Percentiles rank a stretch among this genome's conserved stretches.
These are phyloP conservation scores for Ceratocystis diversiconidia DNA, from an alignment of 2,329 filamentous ascomycete species.

Conservation along the genomic window DNA sequence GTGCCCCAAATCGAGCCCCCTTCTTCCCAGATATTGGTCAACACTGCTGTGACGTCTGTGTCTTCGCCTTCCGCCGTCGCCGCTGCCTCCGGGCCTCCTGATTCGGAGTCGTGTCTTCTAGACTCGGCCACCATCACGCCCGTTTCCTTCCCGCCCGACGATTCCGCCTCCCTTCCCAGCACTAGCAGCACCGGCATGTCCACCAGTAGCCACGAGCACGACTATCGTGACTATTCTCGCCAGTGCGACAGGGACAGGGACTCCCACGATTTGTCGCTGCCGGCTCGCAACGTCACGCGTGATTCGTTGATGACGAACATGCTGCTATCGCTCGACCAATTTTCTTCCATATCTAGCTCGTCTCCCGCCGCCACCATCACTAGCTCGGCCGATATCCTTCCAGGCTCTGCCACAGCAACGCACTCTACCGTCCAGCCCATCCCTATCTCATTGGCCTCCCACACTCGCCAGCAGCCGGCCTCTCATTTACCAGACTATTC, in stretches of 20 bases:
- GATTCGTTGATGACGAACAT: slow-evolving; percentile 94
- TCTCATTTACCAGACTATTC: not conserved
- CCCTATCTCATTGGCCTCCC: slow-evolving; percentile 9
- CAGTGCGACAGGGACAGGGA: slow-evolving; percentile 42
- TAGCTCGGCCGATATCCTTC: slow-evolving; percentile 15
- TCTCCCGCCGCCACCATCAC: slow-evolving; percentile 27
- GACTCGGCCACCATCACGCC: slow-evolving; percentile 27
- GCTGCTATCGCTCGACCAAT: slow-evolving; percentile 81
- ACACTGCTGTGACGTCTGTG: not conserved
- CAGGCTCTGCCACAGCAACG: slow-evolving; percentile 12
- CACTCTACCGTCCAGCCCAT: slow-evolving; percentile 21
- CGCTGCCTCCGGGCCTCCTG: not conserved
- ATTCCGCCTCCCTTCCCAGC: not conserved
- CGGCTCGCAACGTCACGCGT: slow-evolving; percentile 60
- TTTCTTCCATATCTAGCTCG: slow-evolving; percentile 35
- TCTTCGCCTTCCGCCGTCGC: not conserved
- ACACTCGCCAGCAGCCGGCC: slow-evolving; percentile 8
- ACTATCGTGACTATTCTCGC: slow-evolving; percentile 17
- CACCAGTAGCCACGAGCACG: slow-evolving; percentile 24
- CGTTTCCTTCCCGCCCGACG: slow-evolving; percentile 19
- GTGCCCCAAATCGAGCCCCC: not conserved
- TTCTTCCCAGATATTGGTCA: not conserved
- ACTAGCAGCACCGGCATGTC: slow-evolving; percentile 24
- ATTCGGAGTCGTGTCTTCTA: slow-evolving; percentile 26
- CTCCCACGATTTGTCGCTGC: slow-evolving; percentile 76